A percentile compares a stretch with the other conserved stretches of the same genome.
These are phyloP conservation scores for Aureobasidium sp. DNA, from an alignment of 2,329 filamentous ascomycete species.

Conservation along the genomic window DNA sequence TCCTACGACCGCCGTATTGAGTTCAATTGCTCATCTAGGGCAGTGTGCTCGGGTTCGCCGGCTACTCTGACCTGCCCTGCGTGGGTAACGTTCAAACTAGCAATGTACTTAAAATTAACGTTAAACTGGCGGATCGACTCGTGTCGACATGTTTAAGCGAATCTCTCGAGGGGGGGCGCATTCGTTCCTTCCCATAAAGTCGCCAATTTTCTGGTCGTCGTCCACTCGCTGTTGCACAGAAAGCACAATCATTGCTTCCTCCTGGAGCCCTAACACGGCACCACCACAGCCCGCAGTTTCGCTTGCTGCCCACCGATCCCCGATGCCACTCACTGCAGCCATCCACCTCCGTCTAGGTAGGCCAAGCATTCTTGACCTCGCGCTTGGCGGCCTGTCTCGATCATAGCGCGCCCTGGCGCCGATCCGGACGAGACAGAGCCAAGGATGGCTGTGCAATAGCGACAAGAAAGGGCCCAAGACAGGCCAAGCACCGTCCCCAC, in stretches of 20 bases:
- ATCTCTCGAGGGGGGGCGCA: not conserved
- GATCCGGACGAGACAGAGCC: not conserved
- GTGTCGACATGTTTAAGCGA: conserved; percentile 2
- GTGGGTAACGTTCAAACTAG: not conserved
- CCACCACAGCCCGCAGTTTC: not conserved
- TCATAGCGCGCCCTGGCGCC: conserved; percentile 2
- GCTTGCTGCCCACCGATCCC: not conserved
- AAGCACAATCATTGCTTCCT: not conserved
- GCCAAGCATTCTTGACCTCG: conserved; percentile 12
- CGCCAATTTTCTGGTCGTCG: not conserved
- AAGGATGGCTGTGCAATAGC: conserved; percentile 7
- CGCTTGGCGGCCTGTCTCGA: conserved; percentile 1
- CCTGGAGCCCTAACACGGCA: not conserved
- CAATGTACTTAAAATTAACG: conserved; percentile 1
- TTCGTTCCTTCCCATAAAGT: not conserved
- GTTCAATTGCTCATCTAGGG: not conserved
- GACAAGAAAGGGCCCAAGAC: not conserved
- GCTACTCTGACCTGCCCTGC: not conserved
- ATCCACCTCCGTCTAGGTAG: not conserved
- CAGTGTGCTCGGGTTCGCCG: not conserved
- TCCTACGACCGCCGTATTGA: not conserved
- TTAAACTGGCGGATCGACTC: not conserved
- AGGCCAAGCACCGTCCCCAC: not conserved
- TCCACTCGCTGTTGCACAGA: not conserved
- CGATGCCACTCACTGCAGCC: not conserved